Percentiles rank a stretch among this genome's conserved stretches.
These are phyloP conservation scores for Leishmania amazonensis DNA, from an alignment of 208 protist species.

Conservation along the genomic window DNA sequence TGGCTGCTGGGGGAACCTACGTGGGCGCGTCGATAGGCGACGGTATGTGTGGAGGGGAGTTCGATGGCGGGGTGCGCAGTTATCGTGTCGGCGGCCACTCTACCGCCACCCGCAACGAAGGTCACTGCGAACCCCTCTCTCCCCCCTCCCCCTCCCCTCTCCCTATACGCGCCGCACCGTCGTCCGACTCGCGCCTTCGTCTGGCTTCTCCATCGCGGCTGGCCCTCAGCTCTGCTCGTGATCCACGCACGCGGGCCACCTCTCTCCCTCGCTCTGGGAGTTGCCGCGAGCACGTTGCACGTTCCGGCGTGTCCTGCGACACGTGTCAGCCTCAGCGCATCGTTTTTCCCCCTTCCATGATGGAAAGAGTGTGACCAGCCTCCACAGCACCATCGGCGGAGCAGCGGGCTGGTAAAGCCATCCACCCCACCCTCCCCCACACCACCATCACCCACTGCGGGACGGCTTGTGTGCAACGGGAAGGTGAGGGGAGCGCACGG, in stretches of 20 bases:
- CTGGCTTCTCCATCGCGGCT: neutral
- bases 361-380: no score
- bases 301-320: no score
- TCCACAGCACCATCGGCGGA: no score
- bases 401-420: no score
- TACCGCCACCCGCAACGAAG: neutral
- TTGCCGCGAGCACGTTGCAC: no score
- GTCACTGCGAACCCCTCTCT: neutral
- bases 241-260: neutral
- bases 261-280: neutral
- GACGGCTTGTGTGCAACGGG: neutral
- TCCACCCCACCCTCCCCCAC: no score
- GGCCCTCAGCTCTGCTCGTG: neutral
- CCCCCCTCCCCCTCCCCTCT: no score
- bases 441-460: no score
- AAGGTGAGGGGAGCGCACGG: neutral
- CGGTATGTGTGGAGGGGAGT: neutral
- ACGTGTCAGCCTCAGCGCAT: no score
- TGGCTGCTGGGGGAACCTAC: no score
- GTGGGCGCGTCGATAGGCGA: neutral
- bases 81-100: neutral
- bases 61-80: neutral
- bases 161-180: neutral
- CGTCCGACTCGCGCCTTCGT: neutral
- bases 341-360: no score